Evolutionary conservation across 441 rosid genomes (phyloP), one percentile per base, ranked within the genome.

Genomic region (Jatropha podagrica): DNA sequence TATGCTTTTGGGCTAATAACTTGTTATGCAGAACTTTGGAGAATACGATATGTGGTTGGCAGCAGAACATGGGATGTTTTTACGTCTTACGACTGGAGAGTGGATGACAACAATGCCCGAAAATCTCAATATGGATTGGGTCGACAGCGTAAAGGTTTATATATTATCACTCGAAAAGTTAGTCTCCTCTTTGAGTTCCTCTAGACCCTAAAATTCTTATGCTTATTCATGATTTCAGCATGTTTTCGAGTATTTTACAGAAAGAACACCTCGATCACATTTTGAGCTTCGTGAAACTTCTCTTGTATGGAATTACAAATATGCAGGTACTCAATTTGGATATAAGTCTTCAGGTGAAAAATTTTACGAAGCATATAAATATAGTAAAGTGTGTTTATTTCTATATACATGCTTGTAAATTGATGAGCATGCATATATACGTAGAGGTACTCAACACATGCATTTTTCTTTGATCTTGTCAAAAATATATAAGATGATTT

Each of bases 41-140:
- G 94, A 85, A 67, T 90, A 83, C 81, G 80, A 85, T 59, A 79
- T 90, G 87, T 92, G 94, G 94, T 78, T 92, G 85, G 97, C 97
- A 80, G 97, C 94, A 71, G 97, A 92, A 83, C 85, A 92, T 26
- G 97, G 97, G 68, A 92, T 92, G 97, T 92, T 88, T 76, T 76
- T 92, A 60, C 94, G 97, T 56, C 84, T 74, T 40, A 83, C 94
- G 38, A 71, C 65, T 1, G 87, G 91, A 73, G 92, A 87, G 13
- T 92, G 97, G 97, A 90, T 90, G 97, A 90, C 93, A 58, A 92
- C 94, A 72, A 90, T 92, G 97, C 97, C 97, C 15, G 97, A 92
- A 78, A 87, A 84, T 77, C 84, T 90, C 44, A 88, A 85, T 60
- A 88, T 92, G 97, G 93, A 90, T 73, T 92, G 97, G 97, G 93